Base-by-base conservation (phyloP, 805 yeast species). In the Kodamaea neixiangensis region DNA sequence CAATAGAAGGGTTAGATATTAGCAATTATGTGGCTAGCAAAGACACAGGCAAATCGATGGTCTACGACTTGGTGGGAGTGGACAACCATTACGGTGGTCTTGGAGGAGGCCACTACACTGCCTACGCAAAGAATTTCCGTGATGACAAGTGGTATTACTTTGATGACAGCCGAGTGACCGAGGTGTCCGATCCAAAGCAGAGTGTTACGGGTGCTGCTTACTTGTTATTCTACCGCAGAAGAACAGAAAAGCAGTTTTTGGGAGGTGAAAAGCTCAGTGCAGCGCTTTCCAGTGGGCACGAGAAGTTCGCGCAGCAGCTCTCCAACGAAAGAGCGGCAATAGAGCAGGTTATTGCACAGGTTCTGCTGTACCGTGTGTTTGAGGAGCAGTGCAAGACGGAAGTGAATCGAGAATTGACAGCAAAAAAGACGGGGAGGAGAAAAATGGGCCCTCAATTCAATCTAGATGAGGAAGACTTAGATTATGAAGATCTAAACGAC, bases 21-120 rank as follows among this genome's bases (percentile, higher is more conserved):
- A 64, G 80, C 1, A 72, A 76, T n/a, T 80, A 83, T 58, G 76
- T 89, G 3, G 70, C 71, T 6, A 39, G 29, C 14, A 38, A 44
- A n/a, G 47, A 19, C 31, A 33, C 34, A 3, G 39, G 53, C 62
- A 59, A 3, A 49, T 57, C 40, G 69, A 66, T 43, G 43, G 63
- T 88, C 1, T 93, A 93, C 67, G 98, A 94, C 64, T 72, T 94
- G 54, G 77, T 89, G 59, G 98, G 94, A 0, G 97, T 94, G 18
- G 98, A 92, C 65, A 94, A 93, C 65, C 99, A 94, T 64, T 91
- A 78, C 65, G 99, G 98, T 46, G 97, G 97, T 0, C 73, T 93
- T 15, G 97, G 98, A 0, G 98, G 98, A 3, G 98, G 99, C 1
- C 98, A 94, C 72, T 93, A 94, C 67, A 94, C 99, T 1, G 88